These are phyloP conservation scores for Solanum neorickii DNA, from an alignment of 257 asterid genomes.

Conservation along the genomic window DNA sequence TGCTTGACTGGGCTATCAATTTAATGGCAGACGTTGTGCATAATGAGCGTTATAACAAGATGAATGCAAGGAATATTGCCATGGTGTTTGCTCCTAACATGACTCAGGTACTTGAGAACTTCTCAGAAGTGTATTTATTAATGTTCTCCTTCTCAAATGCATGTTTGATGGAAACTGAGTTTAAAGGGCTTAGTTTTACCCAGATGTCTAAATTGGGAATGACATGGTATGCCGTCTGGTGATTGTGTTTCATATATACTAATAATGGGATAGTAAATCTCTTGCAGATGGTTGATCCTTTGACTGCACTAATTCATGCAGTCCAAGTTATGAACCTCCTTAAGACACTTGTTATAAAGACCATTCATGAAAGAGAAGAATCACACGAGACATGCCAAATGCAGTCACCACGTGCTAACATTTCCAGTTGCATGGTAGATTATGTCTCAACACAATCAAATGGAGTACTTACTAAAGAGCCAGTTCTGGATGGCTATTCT, in stretches of 20 bases:
- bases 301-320: slow-evolving; percentile 84
- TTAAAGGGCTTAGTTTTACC: not conserved
- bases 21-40: slow-evolving; percentile 71
- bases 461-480: not conserved
- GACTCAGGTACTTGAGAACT: slow-evolving; percentile 47
- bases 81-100: slow-evolving; percentile 94
- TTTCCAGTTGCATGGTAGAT: slow-evolving; percentile 3
- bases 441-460: not conserved
- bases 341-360: slow-evolving; percentile 51
- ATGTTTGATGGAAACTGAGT: not conserved
- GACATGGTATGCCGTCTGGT: not conserved
- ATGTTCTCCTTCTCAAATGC: not conserved
- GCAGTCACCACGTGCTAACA: slow-evolving; percentile 9
- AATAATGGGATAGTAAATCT: not conserved
- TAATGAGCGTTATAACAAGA: slow-evolving; percentile 52
- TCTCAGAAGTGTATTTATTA: not conserved
- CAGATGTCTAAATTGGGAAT: not conserved
- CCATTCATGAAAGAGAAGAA: slow-evolving; percentile 36
- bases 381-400: slow-evolving; percentile 1
- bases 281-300: slow-evolving; percentile 76
- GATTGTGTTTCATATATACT: not conserved
- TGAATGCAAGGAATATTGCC: slow-evolving; percentile 81
- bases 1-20: slow-evolving; percentile 77
- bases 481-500: slow-evolving; percentile 1
- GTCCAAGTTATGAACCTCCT: slow-evolving; percentile 91